Evolutionary conservation across 2,329 filamentous ascomycete genomes (phyloP).

Genomic region (Aspergillus brunneoviolaceus): DNA sequence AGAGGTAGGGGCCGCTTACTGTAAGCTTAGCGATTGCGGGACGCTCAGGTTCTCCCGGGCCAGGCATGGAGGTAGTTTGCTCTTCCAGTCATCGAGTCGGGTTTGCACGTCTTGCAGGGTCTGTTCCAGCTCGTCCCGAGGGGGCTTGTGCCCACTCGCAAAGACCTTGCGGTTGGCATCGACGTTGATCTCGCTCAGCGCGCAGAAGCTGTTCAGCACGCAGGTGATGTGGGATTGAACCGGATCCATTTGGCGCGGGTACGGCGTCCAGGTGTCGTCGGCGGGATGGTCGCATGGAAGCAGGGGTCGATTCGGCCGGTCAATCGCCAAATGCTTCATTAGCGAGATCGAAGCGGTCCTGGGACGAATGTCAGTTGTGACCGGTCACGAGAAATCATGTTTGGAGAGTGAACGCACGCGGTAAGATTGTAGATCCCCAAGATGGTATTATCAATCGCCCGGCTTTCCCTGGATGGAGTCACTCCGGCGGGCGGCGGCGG

Average conservation of each 20-base stretch:
- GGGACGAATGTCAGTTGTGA: too few species aligned
- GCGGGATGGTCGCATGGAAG: too few species aligned
- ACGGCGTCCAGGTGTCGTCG: too few species aligned
- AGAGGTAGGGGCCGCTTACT: background rate
- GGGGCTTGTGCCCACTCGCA: background rate
- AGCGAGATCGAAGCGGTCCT: too few species aligned
- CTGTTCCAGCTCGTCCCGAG: background rate
- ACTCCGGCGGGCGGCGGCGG: too few species aligned
- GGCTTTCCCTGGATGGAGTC: background rate
- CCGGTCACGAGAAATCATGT: too few species aligned
- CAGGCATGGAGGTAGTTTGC: background rate
- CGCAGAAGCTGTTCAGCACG: background rate
- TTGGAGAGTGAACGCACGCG: too few species aligned
- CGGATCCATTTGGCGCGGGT: too few species aligned
- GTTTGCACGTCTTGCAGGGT: background rate
- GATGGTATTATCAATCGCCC: background rate
- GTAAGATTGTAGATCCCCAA: too few species aligned
- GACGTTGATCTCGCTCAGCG: background rate
- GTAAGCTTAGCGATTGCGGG: background rate
- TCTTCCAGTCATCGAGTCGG: background rate
- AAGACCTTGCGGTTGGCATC: background rate
- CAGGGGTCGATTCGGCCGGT: too few species aligned
- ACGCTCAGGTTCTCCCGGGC: background rate
- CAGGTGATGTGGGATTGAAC: background rate
- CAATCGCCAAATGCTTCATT: too few species aligned